phyloP scores from a whole-genome alignment of 2,329 filamentous ascomycete genomes.

The Erysiphe neolycopersici region DNA sequence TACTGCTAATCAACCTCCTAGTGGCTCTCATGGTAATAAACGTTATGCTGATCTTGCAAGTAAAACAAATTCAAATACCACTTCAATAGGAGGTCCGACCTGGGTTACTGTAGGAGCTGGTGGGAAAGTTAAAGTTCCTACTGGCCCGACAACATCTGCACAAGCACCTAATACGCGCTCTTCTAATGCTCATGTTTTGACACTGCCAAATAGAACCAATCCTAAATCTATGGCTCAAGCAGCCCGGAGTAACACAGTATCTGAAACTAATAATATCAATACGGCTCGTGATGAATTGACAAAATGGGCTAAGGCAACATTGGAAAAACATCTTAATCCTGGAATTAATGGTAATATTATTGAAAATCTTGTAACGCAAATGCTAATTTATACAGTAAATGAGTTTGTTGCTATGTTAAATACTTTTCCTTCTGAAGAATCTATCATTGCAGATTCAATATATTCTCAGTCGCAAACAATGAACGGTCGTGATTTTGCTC shows the following conservation, averaged over 20 bases:
- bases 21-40: slow-evolving; percentile 33
- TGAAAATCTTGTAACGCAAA: neutral
- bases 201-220: slow-evolving; percentile 9
- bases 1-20: slow-evolving; percentile 17
- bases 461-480: slow-evolving; percentile 72
- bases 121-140: slow-evolving; percentile 64
- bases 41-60: slow-evolving; percentile 85
- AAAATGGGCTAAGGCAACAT: slow-evolving; percentile 67
- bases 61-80: slow-evolving; percentile 28
- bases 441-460: slow-evolving; percentile 71
- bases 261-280: slow-evolving; percentile 12
- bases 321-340: slow-evolving; percentile 45
- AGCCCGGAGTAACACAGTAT: slow-evolving; percentile 20
- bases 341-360: slow-evolving; percentile 32
- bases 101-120: slow-evolving; percentile 93
- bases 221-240: slow-evolving; percentile 26
- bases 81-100: slow-evolving; percentile 26
- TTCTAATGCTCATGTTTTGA: slow-evolving; percentile 12
- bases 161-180: slow-evolving; percentile 17
- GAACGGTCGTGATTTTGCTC: slow-evolving; percentile 76
- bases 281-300: slow-evolving; percentile 69
- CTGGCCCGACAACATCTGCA: slow-evolving; percentile 22
- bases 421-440: slow-evolving; percentile 46
- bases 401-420: slow-evolving; percentile 54
- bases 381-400: slow-evolving; percentile 22